These are phyloP conservation scores for Solanum corneliomulleri DNA, from an alignment of 257 asterid genomes.

Conservation along the genomic window DNA sequence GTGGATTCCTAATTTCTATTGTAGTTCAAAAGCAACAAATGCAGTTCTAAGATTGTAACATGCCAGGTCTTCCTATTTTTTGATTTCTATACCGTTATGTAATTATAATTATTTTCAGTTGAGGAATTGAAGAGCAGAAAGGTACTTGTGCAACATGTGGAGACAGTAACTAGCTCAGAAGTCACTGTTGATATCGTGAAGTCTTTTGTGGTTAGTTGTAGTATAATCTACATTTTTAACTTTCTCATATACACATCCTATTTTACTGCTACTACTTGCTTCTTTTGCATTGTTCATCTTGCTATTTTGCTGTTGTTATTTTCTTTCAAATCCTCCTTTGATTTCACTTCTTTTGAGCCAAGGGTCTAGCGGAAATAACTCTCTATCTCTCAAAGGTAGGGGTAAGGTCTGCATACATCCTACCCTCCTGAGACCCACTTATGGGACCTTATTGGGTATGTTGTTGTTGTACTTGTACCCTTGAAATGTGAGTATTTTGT, in stretches of 20 bases:
- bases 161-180: constrained; percentile 56
- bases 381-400: neutral
- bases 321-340: neutral
- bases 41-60: neutral
- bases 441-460: neutral
- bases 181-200: constrained; percentile 52
- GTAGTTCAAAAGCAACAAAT: neutral
- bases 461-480: neutral
- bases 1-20: neutral
- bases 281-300: neutral
- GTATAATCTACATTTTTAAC: neutral
- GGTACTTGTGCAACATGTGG: constrained; percentile 70
- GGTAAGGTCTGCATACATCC: neutral
- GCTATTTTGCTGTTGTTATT: neutral
- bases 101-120: constrained; percentile 21
- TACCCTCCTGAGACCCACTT: neutral
- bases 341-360: neutral
- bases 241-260: neutral
- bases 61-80: neutral
- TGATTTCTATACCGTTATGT: neutral
- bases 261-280: neutral
- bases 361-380: neutral
- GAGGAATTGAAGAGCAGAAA: constrained; percentile 52
- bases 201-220: constrained; percentile 57
- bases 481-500: neutral